phyloP scores from a whole-genome alignment of 2,329 filamentous ascomycete species.

The Coniochaeta sp. region DNA sequence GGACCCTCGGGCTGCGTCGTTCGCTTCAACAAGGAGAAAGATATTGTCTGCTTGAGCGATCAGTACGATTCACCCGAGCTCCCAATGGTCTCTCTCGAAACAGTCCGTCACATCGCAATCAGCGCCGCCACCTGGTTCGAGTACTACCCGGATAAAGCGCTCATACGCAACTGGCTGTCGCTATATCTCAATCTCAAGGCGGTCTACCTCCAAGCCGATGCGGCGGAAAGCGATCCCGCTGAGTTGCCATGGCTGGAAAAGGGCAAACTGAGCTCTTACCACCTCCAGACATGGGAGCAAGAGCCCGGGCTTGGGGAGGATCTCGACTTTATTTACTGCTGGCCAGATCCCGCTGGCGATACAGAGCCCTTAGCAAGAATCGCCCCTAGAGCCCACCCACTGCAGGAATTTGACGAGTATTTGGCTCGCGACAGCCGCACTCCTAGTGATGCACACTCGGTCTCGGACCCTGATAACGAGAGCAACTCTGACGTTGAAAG shows the following conservation, averaged over 20 bases:
- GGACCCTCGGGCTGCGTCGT: constrained; percentile 9
- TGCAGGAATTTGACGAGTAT: no score
- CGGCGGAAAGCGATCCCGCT: background rate
- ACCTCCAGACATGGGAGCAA: constrained; percentile 12
- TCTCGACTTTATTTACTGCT: constrained; percentile 18
- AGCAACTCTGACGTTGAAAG: background rate
- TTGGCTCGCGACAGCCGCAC: no score
- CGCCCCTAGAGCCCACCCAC: no score
- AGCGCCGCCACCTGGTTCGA: no score
- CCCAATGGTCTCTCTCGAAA: constrained; percentile 6
- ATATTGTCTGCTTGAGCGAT: constrained; percentile 17
- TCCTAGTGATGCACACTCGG: no score
- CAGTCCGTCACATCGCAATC: constrained; percentile 16
- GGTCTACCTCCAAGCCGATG: constrained; percentile 12
- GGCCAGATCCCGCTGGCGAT: constrained; percentile 18
- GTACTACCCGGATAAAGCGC: no score
- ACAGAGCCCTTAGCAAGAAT: constrained; percentile 5
- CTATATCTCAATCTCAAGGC: constrained; percentile 9
- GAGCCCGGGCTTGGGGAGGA: constrained; percentile 12
- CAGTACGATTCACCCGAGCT: constrained; percentile 1
- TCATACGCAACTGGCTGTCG: background rate
- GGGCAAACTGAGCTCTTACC: constrained; percentile 13
- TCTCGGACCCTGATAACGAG: constrained; percentile 5
- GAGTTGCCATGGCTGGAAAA: constrained; percentile 18
- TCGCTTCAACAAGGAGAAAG: constrained; percentile 20